Conservation (phyloP, 345 rosid species). For the Ceriops tagal region DNA sequence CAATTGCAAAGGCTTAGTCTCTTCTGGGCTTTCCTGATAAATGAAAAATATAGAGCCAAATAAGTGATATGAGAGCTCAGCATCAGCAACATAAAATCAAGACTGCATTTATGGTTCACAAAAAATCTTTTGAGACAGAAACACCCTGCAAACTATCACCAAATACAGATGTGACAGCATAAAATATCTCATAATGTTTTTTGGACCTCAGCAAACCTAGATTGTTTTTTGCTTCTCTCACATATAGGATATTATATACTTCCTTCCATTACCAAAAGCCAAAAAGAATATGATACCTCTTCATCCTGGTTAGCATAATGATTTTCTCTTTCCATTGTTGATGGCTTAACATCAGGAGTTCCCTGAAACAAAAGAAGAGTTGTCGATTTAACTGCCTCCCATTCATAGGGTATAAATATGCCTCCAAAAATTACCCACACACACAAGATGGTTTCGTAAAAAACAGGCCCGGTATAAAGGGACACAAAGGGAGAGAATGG, state of each 20-base stretch:
- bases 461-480: background rate
- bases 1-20: constrained; percentile 31
- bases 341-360: constrained; percentile 42
- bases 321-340: constrained; percentile 28
- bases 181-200: constrained; percentile 3
- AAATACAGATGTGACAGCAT: background rate
- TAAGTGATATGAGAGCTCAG: constrained; percentile 9
- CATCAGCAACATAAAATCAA: constrained; percentile 2
- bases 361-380: constrained; percentile 19
- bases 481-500: background rate
- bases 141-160: background rate
- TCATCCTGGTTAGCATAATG: constrained; percentile 33
- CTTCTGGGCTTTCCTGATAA: constrained; percentile 43
- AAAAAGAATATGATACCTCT: constrained; percentile 28
- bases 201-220: background rate
- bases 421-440: constrained; percentile 5
- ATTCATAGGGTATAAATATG: background rate
- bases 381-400: constrained; percentile 1
- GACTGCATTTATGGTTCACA: constrained; percentile 4
- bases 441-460: background rate
- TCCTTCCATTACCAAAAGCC: background rate
- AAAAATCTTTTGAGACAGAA: background rate
- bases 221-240: background rate
- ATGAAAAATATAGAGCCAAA: constrained; percentile 13
- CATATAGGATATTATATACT: background rate